Evolutionary conservation across 768 basidiomycete genomes (phyloP).

Genomic region (Cystobasidiopsis lactophilus): DNA sequence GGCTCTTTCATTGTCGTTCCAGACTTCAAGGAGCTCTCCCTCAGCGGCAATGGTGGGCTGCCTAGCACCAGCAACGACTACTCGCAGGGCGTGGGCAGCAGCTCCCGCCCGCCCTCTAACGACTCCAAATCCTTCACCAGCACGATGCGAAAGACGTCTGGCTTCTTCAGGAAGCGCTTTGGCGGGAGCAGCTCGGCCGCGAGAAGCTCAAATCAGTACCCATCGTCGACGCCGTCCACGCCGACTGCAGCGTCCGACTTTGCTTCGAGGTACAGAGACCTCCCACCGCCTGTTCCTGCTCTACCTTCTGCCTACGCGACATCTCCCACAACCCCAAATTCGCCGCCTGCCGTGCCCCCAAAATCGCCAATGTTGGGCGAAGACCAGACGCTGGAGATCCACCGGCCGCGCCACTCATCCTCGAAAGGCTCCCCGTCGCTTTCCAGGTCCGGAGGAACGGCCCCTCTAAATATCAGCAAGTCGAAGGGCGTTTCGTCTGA

Average conservation of each 20-base stretch:
- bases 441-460: neutral
- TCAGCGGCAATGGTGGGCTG: neutral
- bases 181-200: neutral
- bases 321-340: neutral
- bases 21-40: neutral
- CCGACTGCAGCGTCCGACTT: constrained; percentile 2
- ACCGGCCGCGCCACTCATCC: neutral
- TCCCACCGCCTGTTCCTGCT: constrained; percentile 7
- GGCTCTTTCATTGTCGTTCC: neutral
- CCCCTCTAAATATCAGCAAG: neutral
- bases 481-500: neutral
- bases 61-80: neutral
- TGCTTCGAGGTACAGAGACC: neutral
- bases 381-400: neutral
- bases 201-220: neutral
- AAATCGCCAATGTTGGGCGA: neutral
- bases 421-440: neutral
- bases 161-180: constrained; percentile 19
- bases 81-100: no score
- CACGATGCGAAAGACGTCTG: constrained; percentile 19
- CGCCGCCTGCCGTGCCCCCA: neutral
- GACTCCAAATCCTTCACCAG: constrained; percentile 5
- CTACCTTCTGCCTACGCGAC: constrained; percentile 1
- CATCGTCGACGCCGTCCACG: neutral
- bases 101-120: no score